phyloP scores from a whole-genome alignment of 129 eudicot genomes.

The sunflower (Helianthus annuus) region DNA sequence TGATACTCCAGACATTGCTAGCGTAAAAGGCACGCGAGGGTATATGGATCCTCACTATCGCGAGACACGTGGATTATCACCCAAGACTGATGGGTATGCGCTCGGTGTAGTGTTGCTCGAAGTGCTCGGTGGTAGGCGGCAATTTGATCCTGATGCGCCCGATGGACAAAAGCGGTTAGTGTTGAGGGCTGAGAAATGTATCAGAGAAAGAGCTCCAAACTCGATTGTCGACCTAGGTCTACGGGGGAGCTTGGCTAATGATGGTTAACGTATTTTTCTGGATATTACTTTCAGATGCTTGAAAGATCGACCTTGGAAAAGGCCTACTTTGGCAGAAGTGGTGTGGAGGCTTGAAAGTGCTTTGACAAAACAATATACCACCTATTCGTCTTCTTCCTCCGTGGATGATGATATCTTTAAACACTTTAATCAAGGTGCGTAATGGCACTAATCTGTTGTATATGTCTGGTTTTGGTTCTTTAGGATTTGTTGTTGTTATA shows the following conservation, averaged over 20 bases:
- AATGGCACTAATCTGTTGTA: too few relatives aligned
- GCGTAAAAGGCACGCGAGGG: background rate
- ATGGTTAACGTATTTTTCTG: background rate
- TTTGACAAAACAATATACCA: background rate
- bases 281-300: background rate
- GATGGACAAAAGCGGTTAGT: background rate
- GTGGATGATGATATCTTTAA: background rate
- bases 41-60: slow-evolving; percentile 7
- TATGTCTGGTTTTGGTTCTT: too few relatives aligned
- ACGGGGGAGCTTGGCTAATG: background rate
- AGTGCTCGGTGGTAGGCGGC: background rate
- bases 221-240: background rate
- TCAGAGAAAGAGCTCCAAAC: background rate
- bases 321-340: slow-evolving; percentile 4
- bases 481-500: too few relatives aligned
- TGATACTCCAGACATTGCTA: background rate
- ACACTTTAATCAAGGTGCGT: background rate
- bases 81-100: slow-evolving; percentile 4
- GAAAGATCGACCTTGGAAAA: background rate
- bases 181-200: background rate
- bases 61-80: background rate
- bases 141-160: background rate
- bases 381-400: background rate
- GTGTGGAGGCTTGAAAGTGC: background rate
- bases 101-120: slow-evolving; percentile 7